Evolutionary conservation across 305 asterid genomes (phyloP).

Genomic region (Rubia balearica): DNA sequence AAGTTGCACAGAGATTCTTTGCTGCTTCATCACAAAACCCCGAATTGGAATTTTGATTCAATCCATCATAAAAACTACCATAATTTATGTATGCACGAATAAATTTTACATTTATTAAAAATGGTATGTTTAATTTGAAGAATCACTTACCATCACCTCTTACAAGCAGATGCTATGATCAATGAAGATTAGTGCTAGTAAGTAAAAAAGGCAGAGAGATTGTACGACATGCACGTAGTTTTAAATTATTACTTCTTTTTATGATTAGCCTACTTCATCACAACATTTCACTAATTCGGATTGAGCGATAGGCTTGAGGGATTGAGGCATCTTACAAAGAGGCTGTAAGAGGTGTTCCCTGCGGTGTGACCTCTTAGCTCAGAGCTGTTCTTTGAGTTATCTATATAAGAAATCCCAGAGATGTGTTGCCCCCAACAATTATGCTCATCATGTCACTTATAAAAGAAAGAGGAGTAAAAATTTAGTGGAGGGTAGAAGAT

Average conservation of each 20-base stretch:
- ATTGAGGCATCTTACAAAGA: conserved; percentile 73
- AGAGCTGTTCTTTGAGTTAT: conserved; percentile 31
- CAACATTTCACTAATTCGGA: conserved; percentile 37
- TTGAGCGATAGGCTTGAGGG: conserved; percentile 44
- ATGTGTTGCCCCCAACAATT: conserved; percentile 68
- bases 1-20: too few species aligned
- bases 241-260: conserved; percentile 14
- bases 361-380: conserved; percentile 6
- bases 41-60: too few species aligned
- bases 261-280: conserved; percentile 35
- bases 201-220: background rate
- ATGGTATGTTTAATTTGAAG: too few species aligned
- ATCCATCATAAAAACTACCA: too few species aligned
- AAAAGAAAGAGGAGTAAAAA: too few species aligned
- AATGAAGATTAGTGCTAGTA: background rate
- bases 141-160: background rate
- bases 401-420: conserved; percentile 37
- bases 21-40: too few species aligned
- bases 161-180: background rate
- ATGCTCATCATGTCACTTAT: too few species aligned
- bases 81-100: too few species aligned
- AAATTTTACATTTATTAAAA: too few species aligned
- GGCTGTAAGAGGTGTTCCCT: conserved; percentile 61
- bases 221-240: background rate
- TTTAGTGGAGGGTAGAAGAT: too few species aligned